Evolutionary conservation across 306 rosid genomes (phyloP).

Genomic region (Dalbergia cultrata): DNA sequence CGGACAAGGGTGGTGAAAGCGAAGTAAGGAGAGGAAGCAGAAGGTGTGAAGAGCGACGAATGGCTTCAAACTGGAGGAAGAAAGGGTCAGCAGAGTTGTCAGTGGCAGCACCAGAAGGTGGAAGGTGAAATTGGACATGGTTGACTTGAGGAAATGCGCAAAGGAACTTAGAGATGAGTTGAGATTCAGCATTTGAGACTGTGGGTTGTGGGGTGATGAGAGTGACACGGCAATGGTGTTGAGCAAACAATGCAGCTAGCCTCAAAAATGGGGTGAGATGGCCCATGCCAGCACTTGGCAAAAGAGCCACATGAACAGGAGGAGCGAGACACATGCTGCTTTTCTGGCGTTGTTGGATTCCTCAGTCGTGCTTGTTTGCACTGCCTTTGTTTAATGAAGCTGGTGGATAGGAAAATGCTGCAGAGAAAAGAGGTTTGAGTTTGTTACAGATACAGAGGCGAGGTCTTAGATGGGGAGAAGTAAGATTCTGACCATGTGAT

Average conservation of each 20-base stretch:
- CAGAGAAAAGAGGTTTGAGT: too few species aligned
- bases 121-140: slow-evolving; percentile 6
- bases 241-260: slow-evolving; percentile 49
- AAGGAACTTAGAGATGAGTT: slow-evolving; percentile 56
- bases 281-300: slow-evolving; percentile 72
- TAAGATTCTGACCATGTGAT: too few species aligned
- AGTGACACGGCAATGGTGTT: slow-evolving; percentile 52
- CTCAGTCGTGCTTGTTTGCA: too few species aligned
- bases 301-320: slow-evolving; percentile 55
- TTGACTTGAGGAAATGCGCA: slow-evolving; percentile 54
- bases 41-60: slow-evolving; percentile 60
- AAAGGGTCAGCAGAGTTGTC: slow-evolving; percentile 55
- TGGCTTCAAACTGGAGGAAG: slow-evolving; percentile 48
- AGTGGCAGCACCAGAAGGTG: background rate
- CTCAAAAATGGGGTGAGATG: slow-evolving; percentile 62
- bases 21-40: slow-evolving; percentile 58
- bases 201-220: slow-evolving; percentile 60
- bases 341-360: too few species aligned
- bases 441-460: too few species aligned
- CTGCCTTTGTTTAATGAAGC: too few species aligned
- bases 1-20: slow-evolving; percentile 59
- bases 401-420: too few species aligned
- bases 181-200: slow-evolving; percentile 58
- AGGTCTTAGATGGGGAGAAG: too few species aligned
- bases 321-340: background rate